Evolutionary conservation across 139 green algal genomes (phyloP), one percentile per base, ranked within the genome.

Genomic region (Coelastrella sp.): DNA sequence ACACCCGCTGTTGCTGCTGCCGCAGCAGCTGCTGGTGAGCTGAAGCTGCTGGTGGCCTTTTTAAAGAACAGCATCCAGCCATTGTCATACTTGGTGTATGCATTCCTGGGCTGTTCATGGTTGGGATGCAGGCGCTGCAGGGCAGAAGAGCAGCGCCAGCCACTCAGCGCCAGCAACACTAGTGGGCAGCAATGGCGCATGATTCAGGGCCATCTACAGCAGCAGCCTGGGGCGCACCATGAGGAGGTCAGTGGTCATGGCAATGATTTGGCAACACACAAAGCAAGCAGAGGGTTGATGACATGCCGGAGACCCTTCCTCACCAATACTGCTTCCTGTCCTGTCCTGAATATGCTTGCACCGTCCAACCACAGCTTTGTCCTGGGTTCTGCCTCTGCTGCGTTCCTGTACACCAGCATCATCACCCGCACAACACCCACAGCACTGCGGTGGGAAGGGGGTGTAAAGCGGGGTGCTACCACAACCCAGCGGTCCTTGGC

Each of bases 31-130:
- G 82, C 9, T 25, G 82, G 49, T 57, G 68, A 25, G 49, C 66
- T 81, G 63, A 74, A 86, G 58, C 81, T 74, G 1, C 22, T 74
- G 25, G 12, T 60, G 12, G 82, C 84, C 15, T 82, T 73, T 27
- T 90, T 84, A 78, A 91, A 87, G 65, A 87, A 91, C 8, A 91
- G 65, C 65, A 87, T 66, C 87, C 87, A 91, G 78, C 87, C 87
- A 24, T 27, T 56, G 65, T 91, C 78, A 58, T 87, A 91, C 78
- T 91, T 87, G 78, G 49, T 87, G 63, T 57, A 87, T 4, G 66
- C 78, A 57, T 87, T 87, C 22, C 24, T 24, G 8, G 87, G 87
- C 79, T 91, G 87, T 66, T 87, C 87, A 27, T 91, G 87, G 61
- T 91, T 91, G 87, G 87, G 58, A 70, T 91, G 87, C 20, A 91